phyloP scores from a whole-genome alignment of 2,329 filamentous ascomycete species.

The Monosporascus sp. region DNA sequence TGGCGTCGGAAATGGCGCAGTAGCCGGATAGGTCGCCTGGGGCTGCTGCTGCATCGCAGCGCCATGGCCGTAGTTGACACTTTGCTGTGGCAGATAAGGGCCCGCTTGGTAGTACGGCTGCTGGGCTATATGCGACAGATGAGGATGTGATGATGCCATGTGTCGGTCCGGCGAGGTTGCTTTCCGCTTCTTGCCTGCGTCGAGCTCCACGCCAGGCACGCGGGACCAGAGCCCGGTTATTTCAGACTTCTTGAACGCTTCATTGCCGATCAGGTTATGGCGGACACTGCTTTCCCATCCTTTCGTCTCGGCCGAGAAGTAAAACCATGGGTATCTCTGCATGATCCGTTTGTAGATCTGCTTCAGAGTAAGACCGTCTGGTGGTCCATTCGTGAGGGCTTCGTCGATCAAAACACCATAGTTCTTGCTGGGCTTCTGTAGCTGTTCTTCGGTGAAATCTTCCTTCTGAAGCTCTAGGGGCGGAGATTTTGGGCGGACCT shows the following conservation, averaged over 20 bases:
- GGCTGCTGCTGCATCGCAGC: conserved; percentile 15
- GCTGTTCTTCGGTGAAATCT: conserved; percentile 52
- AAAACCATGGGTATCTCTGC: conserved; percentile 53
- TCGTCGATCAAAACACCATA: conserved; percentile 58
- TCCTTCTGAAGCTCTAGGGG: conserved; percentile 49
- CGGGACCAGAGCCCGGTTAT: conserved; percentile 52
- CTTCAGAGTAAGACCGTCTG: conserved; percentile 51
- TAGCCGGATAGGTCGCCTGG: conserved; percentile 14
- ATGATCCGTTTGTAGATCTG: conserved; percentile 60
- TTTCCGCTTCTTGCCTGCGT: conserved; percentile 57
- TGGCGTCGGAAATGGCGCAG: conserved; percentile 10
- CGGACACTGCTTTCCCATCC: conserved; percentile 64
- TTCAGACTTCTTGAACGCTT: conserved; percentile 55
- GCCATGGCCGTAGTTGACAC: conserved; percentile 14
- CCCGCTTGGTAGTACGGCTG: conserved; percentile 24
- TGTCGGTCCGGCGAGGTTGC: conserved; percentile 45
- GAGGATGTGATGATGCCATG: conserved; percentile 21
- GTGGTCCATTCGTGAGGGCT: conserved; percentile 47
- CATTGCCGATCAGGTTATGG: conserved; percentile 57
- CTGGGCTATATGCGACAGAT: conserved; percentile 20
- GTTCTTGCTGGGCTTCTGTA: conserved; percentile 58
- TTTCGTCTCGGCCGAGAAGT: conserved; percentile 55
- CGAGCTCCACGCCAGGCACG: conserved; percentile 52
- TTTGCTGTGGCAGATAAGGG: conserved; percentile 20
- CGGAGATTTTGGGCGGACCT: conserved; percentile 53